These are phyloP conservation scores for Vishniacozyma victoriae DNA, from an alignment of 768 basidiomycete genomes.

Conservation along the genomic window DNA sequence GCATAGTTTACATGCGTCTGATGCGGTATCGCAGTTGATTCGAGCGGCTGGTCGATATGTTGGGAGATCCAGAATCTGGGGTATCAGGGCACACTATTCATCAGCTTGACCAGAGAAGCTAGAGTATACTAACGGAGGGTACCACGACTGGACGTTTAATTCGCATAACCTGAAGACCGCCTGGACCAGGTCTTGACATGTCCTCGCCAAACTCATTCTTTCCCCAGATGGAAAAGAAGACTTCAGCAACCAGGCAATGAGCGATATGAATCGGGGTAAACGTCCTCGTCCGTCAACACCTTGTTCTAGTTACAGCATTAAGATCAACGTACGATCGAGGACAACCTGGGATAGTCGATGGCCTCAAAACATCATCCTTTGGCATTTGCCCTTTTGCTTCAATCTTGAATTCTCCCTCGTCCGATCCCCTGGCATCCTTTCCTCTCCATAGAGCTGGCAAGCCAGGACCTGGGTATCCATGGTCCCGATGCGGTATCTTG, in stretches of 20 bases:
- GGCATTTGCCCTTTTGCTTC: slow-evolving; percentile 27
- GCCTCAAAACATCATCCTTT: slow-evolving; percentile 29
- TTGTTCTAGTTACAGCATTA: neutral
- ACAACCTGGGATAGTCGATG: slow-evolving; percentile 35
- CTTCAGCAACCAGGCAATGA: slow-evolving; percentile 25
- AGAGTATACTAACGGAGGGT: neutral
- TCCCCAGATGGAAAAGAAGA: slow-evolving; percentile 33
- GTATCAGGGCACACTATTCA: neutral
- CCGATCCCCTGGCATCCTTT: slow-evolving; percentile 10
- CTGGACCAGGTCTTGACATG: neutral
- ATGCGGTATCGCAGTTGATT: neutral
- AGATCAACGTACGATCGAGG: no score
- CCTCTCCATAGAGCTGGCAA: slow-evolving; percentile 14
- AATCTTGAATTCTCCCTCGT: slow-evolving; percentile 13
- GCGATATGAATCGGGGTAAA: slow-evolving; percentile 17
- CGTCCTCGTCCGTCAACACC: no score
- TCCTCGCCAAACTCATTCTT: slow-evolving; percentile 16
- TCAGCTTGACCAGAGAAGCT: neutral
- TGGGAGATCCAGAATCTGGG: neutral
- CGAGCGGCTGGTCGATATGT: neutral
- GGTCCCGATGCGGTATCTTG: neutral
- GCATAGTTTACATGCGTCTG: neutral
- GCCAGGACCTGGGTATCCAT: slow-evolving; percentile 1
- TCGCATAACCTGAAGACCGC: neutral
- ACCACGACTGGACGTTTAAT: neutral